Base-by-base conservation (phyloP, 495 filamentous ascomycete genomes). In the Lichina pygmaea region DNA sequence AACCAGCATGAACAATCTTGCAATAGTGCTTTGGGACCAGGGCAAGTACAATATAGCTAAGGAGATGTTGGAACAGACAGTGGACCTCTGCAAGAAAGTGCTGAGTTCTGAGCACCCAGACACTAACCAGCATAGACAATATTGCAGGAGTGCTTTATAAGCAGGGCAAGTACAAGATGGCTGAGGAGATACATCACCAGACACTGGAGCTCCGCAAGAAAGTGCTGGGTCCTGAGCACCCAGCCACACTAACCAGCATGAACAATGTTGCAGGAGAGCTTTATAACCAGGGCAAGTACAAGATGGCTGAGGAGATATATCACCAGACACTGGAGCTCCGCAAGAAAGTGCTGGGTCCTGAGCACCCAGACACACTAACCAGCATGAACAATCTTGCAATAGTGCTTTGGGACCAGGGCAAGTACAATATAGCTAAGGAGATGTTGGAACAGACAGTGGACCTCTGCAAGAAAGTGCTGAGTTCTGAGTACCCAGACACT, bases 1-100 rank as follows among this genome's bases (percentile, higher is more conserved):
- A 13, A 42, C 32, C 6, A 49, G 45, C 48, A 13, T 49, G 15
- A 8, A 30, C 44, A 42, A 49, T 11, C 46, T 49, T 12, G 48
- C 48, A 4, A 0, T 5, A 33, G 13, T 33, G 15, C 31, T 31
- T 32, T 1, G 32, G 1, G 2, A 41, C 9, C 38, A 41, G 8
- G 45, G 45, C 11, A 44, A 44, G 30, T 47, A 34, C 6, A n/a
- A 47, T 7, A 17, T 11, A 7, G 45, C 45, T 5, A 36, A 47
- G 16, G 38, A 32, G 34, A 33, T 47, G 15, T 3, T 3, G 12
- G 45, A 41, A 5, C 37, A 47, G 10, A 24, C 46, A 2, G 6
- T 5, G 12, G 45, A 31, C 13, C 33, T 48, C 30, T 34, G 9
- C 13, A 30, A 24, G 37, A 47, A 44, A 31, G 16, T 24, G 24